Conservation (phyloP, 2,329 filamentous ascomycete genomes). For the Aspergillus sp. region DNA sequence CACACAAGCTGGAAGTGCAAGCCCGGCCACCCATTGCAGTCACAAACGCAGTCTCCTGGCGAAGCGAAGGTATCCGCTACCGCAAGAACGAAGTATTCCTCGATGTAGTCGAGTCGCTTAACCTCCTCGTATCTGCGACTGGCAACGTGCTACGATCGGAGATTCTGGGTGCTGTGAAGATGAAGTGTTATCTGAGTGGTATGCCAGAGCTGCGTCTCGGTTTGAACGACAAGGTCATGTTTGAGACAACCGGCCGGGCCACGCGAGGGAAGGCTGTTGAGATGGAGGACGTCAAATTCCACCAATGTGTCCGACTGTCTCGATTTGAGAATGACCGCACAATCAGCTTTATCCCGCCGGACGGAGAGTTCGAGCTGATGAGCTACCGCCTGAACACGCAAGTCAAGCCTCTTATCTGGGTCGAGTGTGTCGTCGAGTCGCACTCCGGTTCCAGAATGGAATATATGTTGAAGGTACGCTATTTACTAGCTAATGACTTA, state of each 20-base stretch:
- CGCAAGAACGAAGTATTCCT: constrained; percentile 99
- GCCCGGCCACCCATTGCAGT: constrained; percentile 95
- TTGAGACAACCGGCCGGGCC: constrained; percentile 91
- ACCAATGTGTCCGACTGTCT: constrained; percentile 93
- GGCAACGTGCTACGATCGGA: constrained; percentile 95
- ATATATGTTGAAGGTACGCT: constrained; percentile 85
- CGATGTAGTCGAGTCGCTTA: constrained; percentile 94
- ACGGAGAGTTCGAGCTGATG: constrained; percentile 99
- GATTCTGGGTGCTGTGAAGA: constrained; percentile 95
- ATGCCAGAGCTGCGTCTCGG: constrained; percentile 96
- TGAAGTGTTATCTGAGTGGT: constrained; percentile 98
- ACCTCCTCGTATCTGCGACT: constrained; percentile 88
- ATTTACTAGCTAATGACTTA: not conserved
- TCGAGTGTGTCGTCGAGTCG: constrained; percentile 94
- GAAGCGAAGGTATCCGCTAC: constrained; percentile 96
- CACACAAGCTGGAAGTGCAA: constrained; percentile 96
- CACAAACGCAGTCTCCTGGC: constrained; percentile 97
- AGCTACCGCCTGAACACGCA: constrained; percentile 98
- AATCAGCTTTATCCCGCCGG: constrained; percentile 97
- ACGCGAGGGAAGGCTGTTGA: constrained; percentile 96
- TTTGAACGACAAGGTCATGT: constrained; percentile 99
- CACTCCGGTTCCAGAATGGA: constrained; percentile 95
- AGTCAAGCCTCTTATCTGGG: constrained; percentile 98
- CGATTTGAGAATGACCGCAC: constrained; percentile 98
- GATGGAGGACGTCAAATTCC: constrained; percentile 99